Base-by-base conservation (phyloP, 768 basidiomycete genomes). In the Leccinellum rugosiceps region DNA sequence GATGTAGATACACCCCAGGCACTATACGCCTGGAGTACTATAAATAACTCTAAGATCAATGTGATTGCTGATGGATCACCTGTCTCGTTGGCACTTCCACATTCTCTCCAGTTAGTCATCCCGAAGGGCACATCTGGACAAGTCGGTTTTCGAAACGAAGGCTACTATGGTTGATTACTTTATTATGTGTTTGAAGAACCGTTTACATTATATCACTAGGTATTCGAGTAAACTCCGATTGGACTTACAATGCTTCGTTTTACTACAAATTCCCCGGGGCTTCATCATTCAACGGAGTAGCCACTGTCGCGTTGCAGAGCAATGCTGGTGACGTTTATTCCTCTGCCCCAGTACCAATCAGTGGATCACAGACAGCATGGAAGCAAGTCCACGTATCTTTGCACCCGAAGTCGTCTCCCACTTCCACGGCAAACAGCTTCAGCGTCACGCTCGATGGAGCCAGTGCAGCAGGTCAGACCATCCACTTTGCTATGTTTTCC, bases 401-500 rank as follows among this genome's bases (percentile, higher is more conserved):
- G 30, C 76, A 60, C 15, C 80, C 86, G 2, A 72, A 61, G 0
- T 62, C 69, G 13, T 75, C 78, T 1, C 74, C 82, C 0, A 38
- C 70, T 3, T 75, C 78, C 44, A 73, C 74, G 1, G 70, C 68
- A 26, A 88, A 87, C 65, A 68, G 69, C 45, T 86, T 88, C 67
- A 74, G 74, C 0, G 71, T 88, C 15, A 80, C 80, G 0, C 63
- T 86, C 10, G 72, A 84, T 49, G 80, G 79, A 10, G 65, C 67
- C 0, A 65, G 66, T 0, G 72, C 72, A 1, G 67, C 72, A 0
- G 80, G 77, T 4, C 71, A 79, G 21, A 79, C 76, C 0, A 72
- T 87, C 50, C 65, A 82, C 60, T 86, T 87, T 56, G 80, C 82
- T 0, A 76, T 87, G 76, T 76, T 87, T 55, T 83, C 82, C 15